Conservation (phyloP, 345 rosid species). For the Citrus hindsii region DNA sequence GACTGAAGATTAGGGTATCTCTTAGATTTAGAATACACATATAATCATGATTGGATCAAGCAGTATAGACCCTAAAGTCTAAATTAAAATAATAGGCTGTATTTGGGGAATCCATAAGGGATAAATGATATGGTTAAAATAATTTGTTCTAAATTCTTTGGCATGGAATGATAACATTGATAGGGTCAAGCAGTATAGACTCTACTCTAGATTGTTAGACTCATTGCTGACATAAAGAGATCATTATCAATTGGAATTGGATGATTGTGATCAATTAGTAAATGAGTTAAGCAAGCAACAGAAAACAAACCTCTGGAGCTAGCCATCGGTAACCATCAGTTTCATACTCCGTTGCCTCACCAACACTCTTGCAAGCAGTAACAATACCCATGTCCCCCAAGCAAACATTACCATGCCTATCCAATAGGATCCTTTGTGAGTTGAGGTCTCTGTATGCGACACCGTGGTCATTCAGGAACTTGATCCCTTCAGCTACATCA, state of each 20-base stretch:
- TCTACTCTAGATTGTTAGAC: slow-evolving; percentile 15
- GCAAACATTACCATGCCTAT: slow-evolving; percentile 83
- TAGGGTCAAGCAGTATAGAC: slow-evolving; percentile 5
- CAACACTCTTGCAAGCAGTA: slow-evolving; percentile 79
- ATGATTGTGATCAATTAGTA: not conserved
- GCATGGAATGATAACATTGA: not conserved
- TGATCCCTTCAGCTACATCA: slow-evolving; percentile 81
- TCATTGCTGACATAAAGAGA: not conserved
- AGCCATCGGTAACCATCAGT: slow-evolving; percentile 98
- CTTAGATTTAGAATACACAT: not conserved
- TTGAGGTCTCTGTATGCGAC: slow-evolving; percentile 82
- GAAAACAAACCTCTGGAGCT: slow-evolving; percentile 85
- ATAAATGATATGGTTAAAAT: not conserved
- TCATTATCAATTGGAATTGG: not conserved
- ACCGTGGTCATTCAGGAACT: slow-evolving; percentile 83
- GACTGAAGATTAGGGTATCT: not conserved
- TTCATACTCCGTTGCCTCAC: slow-evolving; percentile 88
- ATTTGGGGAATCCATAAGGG: not conserved
- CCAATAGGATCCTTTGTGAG: slow-evolving; percentile 69
- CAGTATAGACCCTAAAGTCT: slow-evolving; percentile 1
- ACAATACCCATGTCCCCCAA: slow-evolving; percentile 87
- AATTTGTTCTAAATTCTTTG: not conserved
- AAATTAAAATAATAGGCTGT: not conserved
- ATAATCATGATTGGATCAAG: not conserved
- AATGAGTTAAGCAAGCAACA: slow-evolving; percentile 11